These are phyloP conservation scores for Hemerocallis citrina DNA, from an alignment of 106 monocot genomes.

Conservation along the genomic window DNA sequence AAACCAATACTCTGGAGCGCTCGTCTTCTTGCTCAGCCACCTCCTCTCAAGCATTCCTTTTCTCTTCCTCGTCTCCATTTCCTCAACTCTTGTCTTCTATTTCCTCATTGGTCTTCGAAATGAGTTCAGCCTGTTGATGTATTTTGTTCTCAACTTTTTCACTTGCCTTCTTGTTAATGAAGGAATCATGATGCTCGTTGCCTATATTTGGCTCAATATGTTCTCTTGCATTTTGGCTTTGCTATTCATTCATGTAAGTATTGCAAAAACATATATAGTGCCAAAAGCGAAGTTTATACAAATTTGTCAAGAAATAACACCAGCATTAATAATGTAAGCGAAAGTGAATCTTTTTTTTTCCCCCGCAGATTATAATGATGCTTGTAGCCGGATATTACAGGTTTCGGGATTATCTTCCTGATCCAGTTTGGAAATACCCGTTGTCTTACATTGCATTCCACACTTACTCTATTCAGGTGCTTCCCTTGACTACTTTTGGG, in stretches of 20 bases:
- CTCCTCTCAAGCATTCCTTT: slow-evolving; percentile 83
- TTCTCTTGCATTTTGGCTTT: slow-evolving; percentile 49
- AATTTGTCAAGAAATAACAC: background rate
- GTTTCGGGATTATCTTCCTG: slow-evolving; percentile 41
- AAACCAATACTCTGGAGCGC: slow-evolving; percentile 59
- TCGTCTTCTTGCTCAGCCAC: slow-evolving; percentile 65
- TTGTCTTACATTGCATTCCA: slow-evolving; percentile 76
- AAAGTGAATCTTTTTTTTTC: background rate
- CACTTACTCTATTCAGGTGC: slow-evolving; percentile 78
- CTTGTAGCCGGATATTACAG: slow-evolving; percentile 87
- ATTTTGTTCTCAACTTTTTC: slow-evolving; percentile 86
- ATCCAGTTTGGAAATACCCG: slow-evolving; percentile 78
- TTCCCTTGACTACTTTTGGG: background rate
- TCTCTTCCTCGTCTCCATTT: slow-evolving; percentile 76
- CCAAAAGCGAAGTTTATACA: background rate
- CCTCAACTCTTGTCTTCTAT: slow-evolving; percentile 77
- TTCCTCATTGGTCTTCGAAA: slow-evolving; percentile 68
- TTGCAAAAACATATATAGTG: too few relatives aligned
- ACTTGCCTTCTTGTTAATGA: slow-evolving; percentile 84
- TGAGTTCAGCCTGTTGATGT: slow-evolving; percentile 89
- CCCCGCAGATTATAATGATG: slow-evolving; percentile 83
- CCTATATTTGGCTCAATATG: slow-evolving; percentile 61
- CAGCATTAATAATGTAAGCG: background rate
- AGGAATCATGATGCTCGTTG: slow-evolving; percentile 70
- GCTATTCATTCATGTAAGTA: slow-evolving; percentile 76